Evolutionary conservation across 2,329 filamentous ascomycete species (phyloP).

Genomic region (Cytospora chrysosperma): DNA sequence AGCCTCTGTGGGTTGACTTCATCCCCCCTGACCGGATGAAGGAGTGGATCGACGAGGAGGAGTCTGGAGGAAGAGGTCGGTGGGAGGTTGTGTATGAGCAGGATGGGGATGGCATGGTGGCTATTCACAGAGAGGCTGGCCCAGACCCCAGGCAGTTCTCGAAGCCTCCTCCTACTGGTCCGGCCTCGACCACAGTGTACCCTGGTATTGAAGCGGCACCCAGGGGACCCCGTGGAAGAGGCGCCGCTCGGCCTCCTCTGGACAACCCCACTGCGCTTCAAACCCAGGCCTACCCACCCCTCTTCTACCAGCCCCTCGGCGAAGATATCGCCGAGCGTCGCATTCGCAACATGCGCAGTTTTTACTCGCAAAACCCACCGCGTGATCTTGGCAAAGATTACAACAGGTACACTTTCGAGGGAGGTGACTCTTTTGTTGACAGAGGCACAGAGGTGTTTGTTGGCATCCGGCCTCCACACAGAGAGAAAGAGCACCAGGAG

Average conservation of each 20-base stretch:
- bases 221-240: constrained; percentile 30
- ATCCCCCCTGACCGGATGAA: constrained; percentile 72
- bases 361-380: constrained; percentile 35
- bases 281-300: constrained; percentile 37
- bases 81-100: constrained; percentile 75
- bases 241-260: constrained; percentile 26
- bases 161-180: constrained; percentile 25
- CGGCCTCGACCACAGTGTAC: constrained; percentile 24
- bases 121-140: constrained; percentile 53
- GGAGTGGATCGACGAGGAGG: constrained; percentile 73
- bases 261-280: constrained; percentile 12
- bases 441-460: constrained; percentile 69
- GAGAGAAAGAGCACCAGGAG: constrained; percentile 42
- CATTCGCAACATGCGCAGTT: constrained; percentile 54
- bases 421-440: constrained; percentile 65
- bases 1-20: constrained; percentile 85
- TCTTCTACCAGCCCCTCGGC: constrained; percentile 58
- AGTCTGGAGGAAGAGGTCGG: constrained; percentile 47
- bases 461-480: constrained; percentile 60
- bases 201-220: constrained; percentile 31
- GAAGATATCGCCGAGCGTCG: constrained; percentile 64
- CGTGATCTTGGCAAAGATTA: constrained; percentile 51
- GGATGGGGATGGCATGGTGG: constrained; percentile 54
- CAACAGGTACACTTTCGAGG: constrained; percentile 73
- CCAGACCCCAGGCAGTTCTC: constrained; percentile 30